Evolutionary conservation across 805 yeast species (phyloP).

Genomic region (Candida endomychidarum): DNA sequence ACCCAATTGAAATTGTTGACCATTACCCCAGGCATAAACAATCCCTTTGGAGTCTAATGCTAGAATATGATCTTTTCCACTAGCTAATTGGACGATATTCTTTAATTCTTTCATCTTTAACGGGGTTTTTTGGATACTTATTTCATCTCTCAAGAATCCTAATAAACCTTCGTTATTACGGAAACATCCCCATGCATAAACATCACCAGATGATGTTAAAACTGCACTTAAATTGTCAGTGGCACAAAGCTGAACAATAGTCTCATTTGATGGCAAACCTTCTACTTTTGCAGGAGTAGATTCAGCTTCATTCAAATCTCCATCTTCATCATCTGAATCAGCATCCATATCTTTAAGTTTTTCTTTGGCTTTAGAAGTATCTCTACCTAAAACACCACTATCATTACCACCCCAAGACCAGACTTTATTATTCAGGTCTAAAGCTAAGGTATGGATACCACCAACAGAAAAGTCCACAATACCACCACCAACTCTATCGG

Average conservation of each 20-base stretch:
- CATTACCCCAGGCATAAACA: slow-evolving; percentile 97
- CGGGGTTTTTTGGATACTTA: slow-evolving; percentile 67
- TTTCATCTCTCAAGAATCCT: slow-evolving; percentile 67
- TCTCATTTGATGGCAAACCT: slow-evolving; percentile 51
- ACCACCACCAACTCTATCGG: slow-evolving; percentile 30
- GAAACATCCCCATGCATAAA: slow-evolving; percentile 98
- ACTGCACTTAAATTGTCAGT: slow-evolving; percentile 89
- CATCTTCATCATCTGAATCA: slow-evolving; percentile 67
- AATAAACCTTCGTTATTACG: slow-evolving; percentile 89
- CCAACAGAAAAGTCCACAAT: slow-evolving; percentile 91
- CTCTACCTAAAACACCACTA: slow-evolving; percentile 87
- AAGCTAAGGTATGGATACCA: slow-evolving; percentile 89
- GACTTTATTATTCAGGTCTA: slow-evolving; percentile 71
- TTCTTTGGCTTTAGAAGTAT: slow-evolving; percentile 63
- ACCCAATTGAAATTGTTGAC: slow-evolving; percentile 91
- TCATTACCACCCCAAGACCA: slow-evolving; percentile 99
- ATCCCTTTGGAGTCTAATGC: slow-evolving; percentile 82
- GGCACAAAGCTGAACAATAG: slow-evolving; percentile 81
- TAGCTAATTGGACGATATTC: slow-evolving; percentile 77
- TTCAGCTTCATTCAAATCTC: slow-evolving; percentile 84
- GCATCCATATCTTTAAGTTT: slow-evolving; percentile 58
- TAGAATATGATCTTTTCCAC: slow-evolving; percentile 90
- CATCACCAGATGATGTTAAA: slow-evolving; percentile 76
- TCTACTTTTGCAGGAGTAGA: slow-evolving; percentile 84
- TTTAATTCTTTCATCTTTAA: slow-evolving; percentile 57